A percentile compares a stretch with the other conserved stretches of the same genome.
Conservation (phyloP, 306 rosid species). For the Dalbergia oliveri region DNA sequence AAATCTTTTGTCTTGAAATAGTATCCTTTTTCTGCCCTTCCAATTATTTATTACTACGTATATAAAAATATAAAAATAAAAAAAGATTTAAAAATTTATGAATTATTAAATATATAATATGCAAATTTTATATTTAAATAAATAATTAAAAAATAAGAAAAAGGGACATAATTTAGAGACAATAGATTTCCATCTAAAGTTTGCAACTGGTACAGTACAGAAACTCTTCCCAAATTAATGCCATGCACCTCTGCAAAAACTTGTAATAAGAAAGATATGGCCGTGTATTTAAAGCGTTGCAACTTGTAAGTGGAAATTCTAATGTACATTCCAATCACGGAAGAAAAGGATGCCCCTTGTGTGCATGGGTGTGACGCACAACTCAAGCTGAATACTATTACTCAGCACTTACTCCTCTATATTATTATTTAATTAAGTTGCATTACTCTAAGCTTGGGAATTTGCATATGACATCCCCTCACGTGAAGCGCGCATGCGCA, state of each 20-base stretch:
- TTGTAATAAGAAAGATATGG: conserved; percentile 5
- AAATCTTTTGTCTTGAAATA: too few relatives aligned
- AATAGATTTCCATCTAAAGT: neutral
- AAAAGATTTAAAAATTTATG: too few relatives aligned
- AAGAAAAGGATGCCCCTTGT: conserved; percentile 4
- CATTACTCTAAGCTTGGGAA: neutral
- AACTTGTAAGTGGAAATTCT: conserved; percentile 13
- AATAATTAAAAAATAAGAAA: too few relatives aligned
- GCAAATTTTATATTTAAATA: too few relatives aligned
- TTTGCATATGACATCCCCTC: neutral
- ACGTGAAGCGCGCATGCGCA: conserved; percentile 26
- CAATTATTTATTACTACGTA: neutral
- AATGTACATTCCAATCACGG: conserved; percentile 20
- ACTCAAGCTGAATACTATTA: neutral
- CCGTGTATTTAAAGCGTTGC: neutral
- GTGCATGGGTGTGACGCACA: conserved; percentile 13
- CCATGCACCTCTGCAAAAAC: neutral
- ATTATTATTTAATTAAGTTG: neutral
- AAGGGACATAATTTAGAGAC: fast-evolving
- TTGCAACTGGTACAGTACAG: neutral
- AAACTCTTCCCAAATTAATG: neutral
- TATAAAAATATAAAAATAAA: neutral
- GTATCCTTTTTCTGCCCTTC: too few relatives aligned
- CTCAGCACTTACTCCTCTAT: neutral
- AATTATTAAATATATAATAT: too few relatives aligned